These are phyloP conservation scores for Sarocladium strictum DNA, from an alignment of 2,329 filamentous ascomycete species.

Conservation along the genomic window DNA sequence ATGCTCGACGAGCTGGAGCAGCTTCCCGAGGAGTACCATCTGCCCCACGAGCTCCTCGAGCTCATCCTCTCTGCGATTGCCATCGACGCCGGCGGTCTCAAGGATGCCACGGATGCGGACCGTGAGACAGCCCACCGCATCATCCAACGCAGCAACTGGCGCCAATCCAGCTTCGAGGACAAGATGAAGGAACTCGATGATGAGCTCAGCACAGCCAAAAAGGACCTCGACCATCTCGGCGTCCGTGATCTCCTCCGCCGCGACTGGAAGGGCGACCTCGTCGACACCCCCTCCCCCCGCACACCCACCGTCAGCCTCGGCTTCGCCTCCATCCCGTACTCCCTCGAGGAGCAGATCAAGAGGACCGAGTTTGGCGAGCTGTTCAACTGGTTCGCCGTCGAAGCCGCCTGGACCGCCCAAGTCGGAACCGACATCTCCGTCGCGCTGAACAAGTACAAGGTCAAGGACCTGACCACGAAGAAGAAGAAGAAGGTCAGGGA, in stretches of 20 bases:
- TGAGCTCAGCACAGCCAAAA: slow-evolving; percentile 32
- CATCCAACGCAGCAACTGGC: slow-evolving; percentile 35
- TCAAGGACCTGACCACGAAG: slow-evolving; percentile 23
- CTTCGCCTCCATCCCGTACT: slow-evolving; percentile 39
- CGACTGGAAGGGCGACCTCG: slow-evolving; percentile 41
- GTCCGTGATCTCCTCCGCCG: slow-evolving; percentile 37
- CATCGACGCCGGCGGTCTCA: slow-evolving; percentile 37
- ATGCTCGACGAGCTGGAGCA: slow-evolving; percentile 39
- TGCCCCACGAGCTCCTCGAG: slow-evolving; percentile 42
- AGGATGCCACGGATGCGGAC: slow-evolving; percentile 32
- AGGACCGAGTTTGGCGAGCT: slow-evolving; percentile 40
- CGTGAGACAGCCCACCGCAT: slow-evolving; percentile 30
- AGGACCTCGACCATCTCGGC: slow-evolving; percentile 32
- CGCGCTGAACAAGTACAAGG: slow-evolving; percentile 39
- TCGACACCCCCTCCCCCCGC: slow-evolving; percentile 38
- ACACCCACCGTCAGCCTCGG: slow-evolving; percentile 40
- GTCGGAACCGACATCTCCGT: slow-evolving; percentile 37
- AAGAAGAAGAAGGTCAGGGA: slow-evolving; percentile 40
- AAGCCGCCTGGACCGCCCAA: slow-evolving; percentile 41
- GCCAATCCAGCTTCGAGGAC: slow-evolving; percentile 27
- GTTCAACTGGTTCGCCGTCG: slow-evolving; percentile 42
- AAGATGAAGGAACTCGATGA: slow-evolving; percentile 36
- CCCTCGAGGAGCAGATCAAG: slow-evolving; percentile 36
- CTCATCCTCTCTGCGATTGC: slow-evolving; percentile 39
- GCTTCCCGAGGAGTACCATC: slow-evolving; percentile 37